Base-by-base conservation (phyloP, 2,329 filamentous ascomycete species). In the Helotiales sp. region DNA sequence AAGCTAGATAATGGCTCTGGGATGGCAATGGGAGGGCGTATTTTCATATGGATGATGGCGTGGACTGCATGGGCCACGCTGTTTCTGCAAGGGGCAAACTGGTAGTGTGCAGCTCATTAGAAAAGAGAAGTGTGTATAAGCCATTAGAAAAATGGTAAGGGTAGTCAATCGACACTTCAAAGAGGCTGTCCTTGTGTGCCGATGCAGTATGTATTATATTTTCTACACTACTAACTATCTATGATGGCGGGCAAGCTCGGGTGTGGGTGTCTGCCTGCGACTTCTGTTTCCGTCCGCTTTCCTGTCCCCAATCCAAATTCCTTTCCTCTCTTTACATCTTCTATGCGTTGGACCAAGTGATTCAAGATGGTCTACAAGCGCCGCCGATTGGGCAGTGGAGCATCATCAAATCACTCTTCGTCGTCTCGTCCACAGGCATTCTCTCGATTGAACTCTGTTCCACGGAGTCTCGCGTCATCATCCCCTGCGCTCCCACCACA, bases 311-410 rank as follows among this genome's bases (percentile, higher is more conserved):
- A n/a, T n/a, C 32, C 32, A 20, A 1, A 3, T 59, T 7, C 11
- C 24, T 22, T 24, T 28, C 60, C 28, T 26, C 26, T 34, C 43
- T 13, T 40, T 50, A 28, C 34, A 24, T 37, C 43, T 54, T 59
- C 28, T 37, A 59, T 40, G 15, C 45, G 22, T 17, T 13, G 37
- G n/a, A n/a, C 22, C 26, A 63, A 61, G 32, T 13, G 15, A 30
- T n/a, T 55, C 62, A 70, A 57, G 30, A 75, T 75, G 74, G 66
- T 72, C 6, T 74, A 66, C 63, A 77, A 75, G 67, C 75, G 75
- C 64, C 73, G 70, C 45, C 70, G 70, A 13, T 4, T 64, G 8
- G 43, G 54, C 15, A 59, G 63, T 50, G 47, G 28, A 28, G 24
- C 49, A 22, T 54, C 63, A 5, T 72, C 73, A 30, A 61, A 71